These are phyloP conservation scores for Alopecurus myosuroides DNA, from an alignment of 176 grass and related monocot species.

Conservation along the genomic window DNA sequence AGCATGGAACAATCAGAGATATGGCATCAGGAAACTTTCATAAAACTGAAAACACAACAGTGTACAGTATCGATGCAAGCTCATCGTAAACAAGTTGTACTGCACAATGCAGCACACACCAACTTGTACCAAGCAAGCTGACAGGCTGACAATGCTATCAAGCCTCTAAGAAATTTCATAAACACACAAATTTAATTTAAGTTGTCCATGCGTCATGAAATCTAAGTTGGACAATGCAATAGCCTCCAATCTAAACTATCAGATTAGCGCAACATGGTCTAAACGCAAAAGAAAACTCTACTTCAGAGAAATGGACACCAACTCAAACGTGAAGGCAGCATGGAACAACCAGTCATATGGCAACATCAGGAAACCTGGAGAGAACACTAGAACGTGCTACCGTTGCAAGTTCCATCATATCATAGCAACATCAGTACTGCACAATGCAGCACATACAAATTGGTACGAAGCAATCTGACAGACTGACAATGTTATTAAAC, in stretches of 20 bases:
- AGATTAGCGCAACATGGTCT: slow-evolving; percentile 1
- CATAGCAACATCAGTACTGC: not conserved
- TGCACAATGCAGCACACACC: not conserved
- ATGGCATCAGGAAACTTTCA: not conserved
- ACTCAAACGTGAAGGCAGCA: not conserved
- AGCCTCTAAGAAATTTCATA: slow-evolving; percentile 3
- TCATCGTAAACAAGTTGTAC: not conserved
- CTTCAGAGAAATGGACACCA: not conserved
- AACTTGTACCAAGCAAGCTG: slow-evolving; percentile 1
- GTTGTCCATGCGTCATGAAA: not conserved
- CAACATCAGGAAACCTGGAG: slow-evolving; percentile 18
- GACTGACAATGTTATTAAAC: not conserved
- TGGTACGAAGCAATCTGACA: not conserved
- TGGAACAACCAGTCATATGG: not conserved
- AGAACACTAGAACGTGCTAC: not conserved
- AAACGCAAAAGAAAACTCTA: not conserved
- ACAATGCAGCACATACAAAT: not conserved
- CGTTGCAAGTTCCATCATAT: not conserved
- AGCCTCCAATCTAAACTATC: not conserved
- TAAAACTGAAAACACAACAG: not conserved
- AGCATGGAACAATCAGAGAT: not conserved
- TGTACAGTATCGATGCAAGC: not conserved
- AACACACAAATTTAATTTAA: not conserved
- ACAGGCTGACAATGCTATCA: slow-evolving; percentile 1
- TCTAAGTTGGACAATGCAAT: not conserved